phyloP scores from a whole-genome alignment of 1,284 basidiomycete genomes.

The Rhizopogon hawkerae region DNA sequence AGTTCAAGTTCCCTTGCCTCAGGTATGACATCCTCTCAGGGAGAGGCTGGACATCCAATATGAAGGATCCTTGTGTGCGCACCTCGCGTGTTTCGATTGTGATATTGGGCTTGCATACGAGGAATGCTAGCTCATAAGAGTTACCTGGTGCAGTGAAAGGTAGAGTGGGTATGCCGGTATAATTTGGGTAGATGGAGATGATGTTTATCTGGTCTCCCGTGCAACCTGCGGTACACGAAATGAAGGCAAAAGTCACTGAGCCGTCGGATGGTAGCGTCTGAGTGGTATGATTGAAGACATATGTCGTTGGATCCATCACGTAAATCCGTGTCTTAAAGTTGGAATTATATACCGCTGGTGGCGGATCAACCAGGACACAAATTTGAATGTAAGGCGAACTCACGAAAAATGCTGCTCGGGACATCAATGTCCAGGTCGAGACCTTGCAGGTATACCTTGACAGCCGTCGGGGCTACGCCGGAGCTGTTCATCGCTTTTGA shows the following conservation, averaged over 20 bases:
- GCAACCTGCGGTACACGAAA: conserved; percentile 18
- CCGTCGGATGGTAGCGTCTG: conserved; percentile 13
- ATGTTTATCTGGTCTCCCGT: background rate
- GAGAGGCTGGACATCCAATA: conserved; percentile 17
- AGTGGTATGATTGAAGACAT: conserved; percentile 20
- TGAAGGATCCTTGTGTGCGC: conserved; percentile 16
- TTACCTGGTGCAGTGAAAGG: conserved; percentile 12
- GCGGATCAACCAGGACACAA: background rate
- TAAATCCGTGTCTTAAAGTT: conserved; percentile 8
- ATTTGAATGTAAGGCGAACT: background rate
- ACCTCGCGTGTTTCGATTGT: conserved; percentile 23
- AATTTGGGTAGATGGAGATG: conserved; percentile 7
- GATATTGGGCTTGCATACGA: conserved; percentile 19
- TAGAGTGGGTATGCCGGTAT: conserved; percentile 12
- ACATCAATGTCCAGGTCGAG: conserved; percentile 17
- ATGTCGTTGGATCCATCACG: conserved; percentile 4
- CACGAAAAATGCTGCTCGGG: conserved; percentile 5
- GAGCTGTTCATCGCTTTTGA: conserved; percentile 11
- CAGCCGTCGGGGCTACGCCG: background rate
- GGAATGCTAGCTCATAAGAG: conserved; percentile 17
- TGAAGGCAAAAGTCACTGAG: conserved; percentile 18
- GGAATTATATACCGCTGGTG: background rate
- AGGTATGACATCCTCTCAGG: conserved; percentile 8
- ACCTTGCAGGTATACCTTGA: conserved; percentile 11
- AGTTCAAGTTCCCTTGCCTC: conserved; percentile 19